Evolutionary conservation across 1,284 basidiomycete genomes (phyloP).

Genomic region (Ceratobasidium sp.): DNA sequence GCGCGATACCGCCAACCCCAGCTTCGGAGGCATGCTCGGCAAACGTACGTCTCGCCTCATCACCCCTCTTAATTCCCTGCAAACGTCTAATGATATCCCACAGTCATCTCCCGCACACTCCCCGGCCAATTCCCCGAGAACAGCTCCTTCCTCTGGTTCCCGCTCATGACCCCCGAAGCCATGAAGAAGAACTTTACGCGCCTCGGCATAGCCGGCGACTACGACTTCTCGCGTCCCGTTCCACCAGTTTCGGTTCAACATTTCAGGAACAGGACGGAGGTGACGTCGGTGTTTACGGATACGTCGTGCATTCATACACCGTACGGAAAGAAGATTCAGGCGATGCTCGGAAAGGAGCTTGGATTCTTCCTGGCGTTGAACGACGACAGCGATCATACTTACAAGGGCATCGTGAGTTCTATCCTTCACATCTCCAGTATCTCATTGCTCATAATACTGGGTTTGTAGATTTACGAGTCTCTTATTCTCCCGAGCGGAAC

Average conservation of each 20-base stretch:
- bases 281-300: conserved; percentile 65
- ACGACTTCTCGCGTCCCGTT: conserved; percentile 58
- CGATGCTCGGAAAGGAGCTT: conserved; percentile 63
- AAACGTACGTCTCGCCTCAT: conserved; percentile 1
- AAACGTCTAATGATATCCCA: background rate
- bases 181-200: conserved; percentile 71
- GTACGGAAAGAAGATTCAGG: conserved; percentile 58
- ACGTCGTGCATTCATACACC: conserved; percentile 60
- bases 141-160: conserved; percentile 81
- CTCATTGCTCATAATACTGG: background rate
- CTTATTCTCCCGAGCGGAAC: conserved; percentile 54
- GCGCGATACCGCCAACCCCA: conserved; percentile 71
- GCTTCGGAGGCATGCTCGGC: conserved; percentile 75
- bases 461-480: conserved; percentile 52
- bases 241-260: conserved; percentile 54
- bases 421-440: background rate
- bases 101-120: conserved; percentile 31
- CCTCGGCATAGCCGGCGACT: conserved; percentile 61
- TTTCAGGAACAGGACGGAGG: conserved; percentile 62
- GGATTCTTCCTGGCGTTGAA: conserved; percentile 71
- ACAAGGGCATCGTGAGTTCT: conserved; percentile 60
- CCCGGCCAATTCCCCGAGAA: conserved; percentile 48
- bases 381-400: conserved; percentile 57
- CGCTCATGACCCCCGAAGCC: conserved; percentile 77
- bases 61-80: background rate